Evolutionary conservation across 2,329 filamentous ascomycete genomes (phyloP).

Genomic region (Pseudogymnoascus sp.): DNA sequence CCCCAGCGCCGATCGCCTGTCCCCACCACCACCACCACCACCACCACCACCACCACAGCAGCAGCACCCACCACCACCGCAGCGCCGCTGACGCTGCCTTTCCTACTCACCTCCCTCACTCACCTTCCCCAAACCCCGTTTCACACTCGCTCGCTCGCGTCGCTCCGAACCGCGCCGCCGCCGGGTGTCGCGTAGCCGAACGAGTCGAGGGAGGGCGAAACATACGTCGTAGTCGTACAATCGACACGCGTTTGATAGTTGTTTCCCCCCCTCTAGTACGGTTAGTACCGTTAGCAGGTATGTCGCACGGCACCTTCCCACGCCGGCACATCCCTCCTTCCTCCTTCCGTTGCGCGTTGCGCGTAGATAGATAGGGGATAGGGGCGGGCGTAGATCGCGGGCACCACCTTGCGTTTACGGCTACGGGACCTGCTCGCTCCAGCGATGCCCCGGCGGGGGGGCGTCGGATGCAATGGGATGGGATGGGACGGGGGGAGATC

Average conservation of each 20-base stretch:
- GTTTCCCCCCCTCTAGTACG: background rate
- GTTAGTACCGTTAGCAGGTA: too few relatives aligned
- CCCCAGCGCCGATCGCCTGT: background rate
- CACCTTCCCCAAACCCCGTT: background rate
- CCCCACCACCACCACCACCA: background rate
- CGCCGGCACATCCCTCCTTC: background rate
- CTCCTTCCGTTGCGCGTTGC: too few relatives aligned
- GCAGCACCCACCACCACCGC: too few relatives aligned
- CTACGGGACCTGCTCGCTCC: too few relatives aligned
- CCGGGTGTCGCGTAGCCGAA: background rate
- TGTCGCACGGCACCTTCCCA: too few relatives aligned
- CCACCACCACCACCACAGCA: background rate
- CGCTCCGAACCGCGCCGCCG: background rate
- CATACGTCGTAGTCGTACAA: background rate
- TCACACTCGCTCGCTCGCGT: background rate
- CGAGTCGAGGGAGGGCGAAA: too few relatives aligned
- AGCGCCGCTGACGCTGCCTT: background rate
- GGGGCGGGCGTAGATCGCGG: background rate
- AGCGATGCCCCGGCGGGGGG: too few relatives aligned
- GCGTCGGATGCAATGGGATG: too few relatives aligned
- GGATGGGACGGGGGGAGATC: too few relatives aligned
- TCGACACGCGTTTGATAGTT: background rate
- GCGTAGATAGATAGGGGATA: background rate
- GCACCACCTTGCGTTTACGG: background rate
- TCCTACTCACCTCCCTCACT: background rate